Conservation (phyloP, 192 early-diverging fungal species). For the Entophlyctis helioformis region DNA sequence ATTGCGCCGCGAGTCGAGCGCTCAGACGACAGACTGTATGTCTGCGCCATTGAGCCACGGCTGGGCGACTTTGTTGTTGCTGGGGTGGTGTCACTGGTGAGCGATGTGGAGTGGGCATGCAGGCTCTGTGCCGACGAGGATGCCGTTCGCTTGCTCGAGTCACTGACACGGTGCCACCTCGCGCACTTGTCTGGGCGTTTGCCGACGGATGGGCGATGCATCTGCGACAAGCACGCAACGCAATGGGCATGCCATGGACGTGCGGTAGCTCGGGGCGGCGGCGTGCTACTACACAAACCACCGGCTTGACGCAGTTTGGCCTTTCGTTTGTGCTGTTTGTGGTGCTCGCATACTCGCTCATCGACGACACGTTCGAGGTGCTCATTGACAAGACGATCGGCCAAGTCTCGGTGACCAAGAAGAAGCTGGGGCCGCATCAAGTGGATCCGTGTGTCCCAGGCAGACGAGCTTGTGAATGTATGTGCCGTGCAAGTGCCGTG, state of each 20-base stretch:
- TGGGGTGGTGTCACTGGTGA: background rate
- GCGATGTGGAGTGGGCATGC: slow-evolving; percentile 1
- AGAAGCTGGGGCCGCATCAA: slow-evolving; percentile 8
- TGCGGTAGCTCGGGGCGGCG: background rate
- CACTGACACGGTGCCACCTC: slow-evolving; percentile 1
- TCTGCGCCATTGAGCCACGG: background rate
- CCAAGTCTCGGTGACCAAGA: slow-evolving; percentile 8
- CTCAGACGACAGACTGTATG: background rate
- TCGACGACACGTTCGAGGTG: slow-evolving; percentile 10
- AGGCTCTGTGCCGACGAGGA: slow-evolving; percentile 2
- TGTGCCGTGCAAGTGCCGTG: background rate
- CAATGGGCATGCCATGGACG: background rate
- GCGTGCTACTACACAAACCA: background rate
- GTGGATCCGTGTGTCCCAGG: slow-evolving; percentile 10
- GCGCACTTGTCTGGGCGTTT: slow-evolving; percentile 1
- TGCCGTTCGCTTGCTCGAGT: slow-evolving; percentile 2
- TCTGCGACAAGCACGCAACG: background rate
- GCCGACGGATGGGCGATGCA: background rate
- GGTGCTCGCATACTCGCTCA: no score
- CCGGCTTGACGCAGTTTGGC: background rate
- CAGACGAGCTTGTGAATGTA: slow-evolving; percentile 9
- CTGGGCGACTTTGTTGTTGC: background rate
- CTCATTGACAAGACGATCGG: slow-evolving; percentile 11
- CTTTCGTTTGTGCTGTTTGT: background rate
- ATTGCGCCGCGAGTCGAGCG: background rate